phyloP scores from a whole-genome alignment of 345 rosid genomes.

The Ceriops zippeliana region DNA sequence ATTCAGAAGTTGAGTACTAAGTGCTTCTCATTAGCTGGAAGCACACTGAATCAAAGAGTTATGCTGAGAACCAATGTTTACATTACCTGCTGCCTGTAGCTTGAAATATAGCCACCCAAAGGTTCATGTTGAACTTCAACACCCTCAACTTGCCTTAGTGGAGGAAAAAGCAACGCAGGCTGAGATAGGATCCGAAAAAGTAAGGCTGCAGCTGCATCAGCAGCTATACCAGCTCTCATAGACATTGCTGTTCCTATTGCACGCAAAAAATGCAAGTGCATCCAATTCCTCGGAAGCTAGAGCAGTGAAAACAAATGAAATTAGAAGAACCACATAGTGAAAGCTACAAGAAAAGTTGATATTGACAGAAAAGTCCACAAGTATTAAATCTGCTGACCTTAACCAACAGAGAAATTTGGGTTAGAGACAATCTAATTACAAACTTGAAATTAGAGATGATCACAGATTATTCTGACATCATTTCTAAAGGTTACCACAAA shows the following conservation, averaged over 20 bases:
- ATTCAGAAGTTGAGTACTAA: background rate
- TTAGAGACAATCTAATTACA: background rate
- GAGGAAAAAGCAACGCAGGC: constrained; percentile 96
- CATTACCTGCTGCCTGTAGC: constrained; percentile 81
- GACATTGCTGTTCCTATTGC: constrained; percentile 99
- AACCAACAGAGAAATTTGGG: background rate
- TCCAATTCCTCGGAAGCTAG: constrained; percentile 97
- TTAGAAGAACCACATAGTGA: constrained; percentile 5
- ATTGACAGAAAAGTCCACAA: too few relatives aligned
- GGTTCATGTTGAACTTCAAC: constrained; percentile 71
- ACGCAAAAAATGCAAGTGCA: constrained; percentile 98
- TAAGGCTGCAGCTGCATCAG: constrained; percentile 98
- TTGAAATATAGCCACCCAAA: constrained; percentile 65
- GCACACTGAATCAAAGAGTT: background rate
- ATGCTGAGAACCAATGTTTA: constrained; percentile 5
- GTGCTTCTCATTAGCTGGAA: constrained; percentile 5
- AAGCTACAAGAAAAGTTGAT: background rate
- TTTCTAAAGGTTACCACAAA: background rate
- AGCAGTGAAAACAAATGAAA: constrained; percentile 29
- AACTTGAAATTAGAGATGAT: background rate
- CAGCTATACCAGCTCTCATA: constrained; percentile 96
- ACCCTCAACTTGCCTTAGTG: constrained; percentile 87
- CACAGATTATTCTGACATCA: background rate
- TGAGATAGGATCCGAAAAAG: constrained; percentile 91
- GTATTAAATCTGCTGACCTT: background rate